A percentile compares a stretch with the other conserved stretches of the same genome.
These are phyloP conservation scores for Vanderwaltozyma tropicalis DNA, from an alignment of 805 yeast species.

Conservation along the genomic window DNA sequence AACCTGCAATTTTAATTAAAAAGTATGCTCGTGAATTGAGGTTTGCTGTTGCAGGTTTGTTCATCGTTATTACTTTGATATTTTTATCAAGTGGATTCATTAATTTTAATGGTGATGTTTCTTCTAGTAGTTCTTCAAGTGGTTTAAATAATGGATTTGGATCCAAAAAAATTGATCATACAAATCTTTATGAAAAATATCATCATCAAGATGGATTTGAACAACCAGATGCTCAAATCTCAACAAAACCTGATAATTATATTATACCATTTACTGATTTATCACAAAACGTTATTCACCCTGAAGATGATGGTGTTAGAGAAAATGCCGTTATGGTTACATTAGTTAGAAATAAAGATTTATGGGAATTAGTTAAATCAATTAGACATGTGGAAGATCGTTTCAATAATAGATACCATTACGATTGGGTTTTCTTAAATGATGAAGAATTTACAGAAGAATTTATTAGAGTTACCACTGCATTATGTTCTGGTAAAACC, in stretches of 20 bases:
- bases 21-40: slow-evolving; percentile 22
- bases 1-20: slow-evolving; percentile 22
- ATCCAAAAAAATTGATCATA: no score
- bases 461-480: slow-evolving; percentile 40
- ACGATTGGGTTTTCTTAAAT: slow-evolving; percentile 75
- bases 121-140: neutral
- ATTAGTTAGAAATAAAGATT: slow-evolving; percentile 58
- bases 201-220: no score
- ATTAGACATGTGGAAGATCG: slow-evolving; percentile 55
- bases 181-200: no score
- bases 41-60: slow-evolving; percentile 16
- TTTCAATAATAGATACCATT: slow-evolving; percentile 50
- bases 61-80: slow-evolving; percentile 12
- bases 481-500: slow-evolving; percentile 48
- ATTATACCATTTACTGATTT: slow-evolving; percentile 24
- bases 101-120: neutral
- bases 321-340: slow-evolving; percentile 62
- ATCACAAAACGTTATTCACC: slow-evolving; percentile 23
- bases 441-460: slow-evolving; percentile 52
- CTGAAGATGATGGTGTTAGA: slow-evolving; percentile 26
- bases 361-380: slow-evolving; percentile 46
- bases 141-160: no score
- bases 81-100: slow-evolving; percentile 4
- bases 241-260: slow-evolving; percentile 7
- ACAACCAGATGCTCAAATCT: neutral